These are phyloP conservation scores for Streptanthus diversifolius DNA, from an alignment of 345 rosid species.

Conservation along the genomic window DNA sequence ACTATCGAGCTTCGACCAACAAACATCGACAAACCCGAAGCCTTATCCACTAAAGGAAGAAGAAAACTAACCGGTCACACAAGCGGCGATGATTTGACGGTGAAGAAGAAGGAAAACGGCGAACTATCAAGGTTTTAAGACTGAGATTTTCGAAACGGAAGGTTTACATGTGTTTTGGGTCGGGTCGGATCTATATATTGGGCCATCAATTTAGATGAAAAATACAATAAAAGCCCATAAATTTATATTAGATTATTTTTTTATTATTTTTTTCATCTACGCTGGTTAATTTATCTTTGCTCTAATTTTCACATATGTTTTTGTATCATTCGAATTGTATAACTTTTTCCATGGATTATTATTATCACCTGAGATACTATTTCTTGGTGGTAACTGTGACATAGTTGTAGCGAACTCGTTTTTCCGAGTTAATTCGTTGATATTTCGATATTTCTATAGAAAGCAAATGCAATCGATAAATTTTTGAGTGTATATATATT, in stretches of 20 bases:
- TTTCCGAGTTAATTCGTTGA: too few species aligned
- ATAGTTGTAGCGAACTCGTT: too few species aligned
- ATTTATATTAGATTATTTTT: background rate
- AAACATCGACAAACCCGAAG: background rate
- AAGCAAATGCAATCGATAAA: too few species aligned
- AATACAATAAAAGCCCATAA: background rate
- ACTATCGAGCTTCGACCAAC: background rate
- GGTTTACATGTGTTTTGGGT: slow-evolving; percentile 3
- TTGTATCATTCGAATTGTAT: too few species aligned
- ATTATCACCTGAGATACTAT: too few species aligned
- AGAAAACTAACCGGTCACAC: background rate
- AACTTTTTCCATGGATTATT: too few species aligned
- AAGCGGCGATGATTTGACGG: slow-evolving; percentile 13
- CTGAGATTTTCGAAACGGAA: background rate
- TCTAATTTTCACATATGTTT: too few species aligned
- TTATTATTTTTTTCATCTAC: background rate
- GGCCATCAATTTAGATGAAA: background rate
- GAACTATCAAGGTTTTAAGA: background rate
- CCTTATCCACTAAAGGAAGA: background rate
- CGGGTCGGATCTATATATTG: slow-evolving; percentile 17
- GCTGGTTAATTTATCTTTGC: too few species aligned
- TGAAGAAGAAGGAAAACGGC: background rate
- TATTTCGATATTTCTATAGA: too few species aligned
- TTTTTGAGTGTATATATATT: background rate
- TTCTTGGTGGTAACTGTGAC: too few species aligned